Base-by-base conservation (phyloP, 2,329 filamentous ascomycete genomes). In the Onygena corvina region DNA sequence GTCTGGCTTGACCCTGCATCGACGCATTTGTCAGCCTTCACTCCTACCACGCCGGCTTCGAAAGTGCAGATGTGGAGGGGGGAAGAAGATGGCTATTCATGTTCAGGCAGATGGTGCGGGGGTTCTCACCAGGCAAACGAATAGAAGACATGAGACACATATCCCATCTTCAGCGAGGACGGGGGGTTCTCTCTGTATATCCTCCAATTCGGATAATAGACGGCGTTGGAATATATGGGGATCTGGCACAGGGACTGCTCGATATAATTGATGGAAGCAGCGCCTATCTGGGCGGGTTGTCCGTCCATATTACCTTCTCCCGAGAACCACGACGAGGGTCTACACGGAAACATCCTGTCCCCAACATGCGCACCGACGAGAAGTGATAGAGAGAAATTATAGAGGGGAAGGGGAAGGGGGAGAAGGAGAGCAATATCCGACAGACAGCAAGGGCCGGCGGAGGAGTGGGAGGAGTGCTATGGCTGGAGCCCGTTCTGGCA, bases 161-260 rank as follows among this genome's bases (percentile, higher is more conserved):
- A 85, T 56, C 78, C 78, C 63, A 86, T 79, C 62, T 85, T 84
- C 60, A 90, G 70, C 49, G 79, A 79, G 1, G 79, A 84, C 0
- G 86, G 86, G 12, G 83, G 83, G 58, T 86, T 79, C 54, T 81
- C 77, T 50, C 76, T 74, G 66, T 88, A 87, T 56, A 87, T 77
- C 51, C 80, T 74, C 69, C 79, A 80, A 66, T 86, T 90, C n/a
- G 84, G 84, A 64, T 86, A 92, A 68, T 90, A 92, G 14, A 87
- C 83, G 18, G 82, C 85, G 64, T 92, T 92, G 60, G 77, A 59
- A 57, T 63, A 69, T 44, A 68, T 59, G 8, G 66, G 63, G 18
- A 68, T 62, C 33, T 68, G 25, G 42, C 42, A 20, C 3, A 46
- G 16, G 6, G 42, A 29, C 42, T 46, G 23, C 9, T 46, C 23